Evolutionary conservation across 108 stramenopile species (phyloP).

Genomic region (Bacterosira constricta): DNA sequence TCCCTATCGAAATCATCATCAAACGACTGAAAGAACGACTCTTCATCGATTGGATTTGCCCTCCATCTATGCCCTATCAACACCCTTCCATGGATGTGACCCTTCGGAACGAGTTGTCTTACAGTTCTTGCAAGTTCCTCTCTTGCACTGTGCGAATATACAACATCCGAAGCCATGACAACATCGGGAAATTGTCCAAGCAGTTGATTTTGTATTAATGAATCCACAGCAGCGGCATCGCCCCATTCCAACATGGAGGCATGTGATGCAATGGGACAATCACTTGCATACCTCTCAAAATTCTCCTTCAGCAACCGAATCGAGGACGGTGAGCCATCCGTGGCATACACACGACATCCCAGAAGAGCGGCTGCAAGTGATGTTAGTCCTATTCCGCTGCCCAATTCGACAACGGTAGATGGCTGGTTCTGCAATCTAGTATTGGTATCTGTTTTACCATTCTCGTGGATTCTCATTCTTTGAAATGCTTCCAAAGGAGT

Average conservation of each 20-base stretch:
- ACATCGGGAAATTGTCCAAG: constrained; percentile 15
- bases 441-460: background rate
- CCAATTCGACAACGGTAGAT: constrained; percentile 25
- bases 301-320: constrained; percentile 13
- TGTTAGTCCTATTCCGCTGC: constrained; percentile 21
- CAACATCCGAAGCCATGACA: constrained; percentile 26
- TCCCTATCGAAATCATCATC: constrained; percentile 20
- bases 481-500: constrained; percentile 19
- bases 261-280: background rate
- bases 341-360: constrained; percentile 28
- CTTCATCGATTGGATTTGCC: constrained; percentile 9
- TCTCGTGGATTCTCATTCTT: constrained; percentile 6
- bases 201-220: constrained; percentile 9
- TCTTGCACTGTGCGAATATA: constrained; percentile 29
- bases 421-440: constrained; percentile 11
- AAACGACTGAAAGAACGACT: constrained; percentile 19
- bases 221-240: background rate
- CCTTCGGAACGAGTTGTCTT: constrained; percentile 6
- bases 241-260: constrained; percentile 22
- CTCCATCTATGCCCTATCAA: constrained; percentile 32
- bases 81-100: constrained; percentile 12
- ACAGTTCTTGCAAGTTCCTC: constrained; percentile 19
- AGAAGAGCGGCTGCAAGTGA: constrained; percentile 21
- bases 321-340: constrained; percentile 24
- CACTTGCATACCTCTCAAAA: constrained; percentile 15